Base-by-base conservation (phyloP, 1,139 yeast genomes). In the Lipomyces yarrowii region DNA sequence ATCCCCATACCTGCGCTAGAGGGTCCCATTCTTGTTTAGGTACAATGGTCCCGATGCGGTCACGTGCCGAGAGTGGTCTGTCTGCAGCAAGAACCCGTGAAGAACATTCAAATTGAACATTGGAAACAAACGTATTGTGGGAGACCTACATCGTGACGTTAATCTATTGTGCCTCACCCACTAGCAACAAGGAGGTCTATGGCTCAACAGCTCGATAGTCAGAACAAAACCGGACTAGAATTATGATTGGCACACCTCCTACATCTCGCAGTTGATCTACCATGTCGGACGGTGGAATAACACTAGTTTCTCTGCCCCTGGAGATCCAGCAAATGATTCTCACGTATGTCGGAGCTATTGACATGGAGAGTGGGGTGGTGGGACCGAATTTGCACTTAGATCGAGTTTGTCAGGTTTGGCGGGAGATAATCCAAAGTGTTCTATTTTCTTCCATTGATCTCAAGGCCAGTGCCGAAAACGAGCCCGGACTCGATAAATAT, bases 301-400 rank as follows among this genome's bases (percentile, higher is more conserved):
- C 5, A 23, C 30, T 52, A 6, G 10, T 21, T 26, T 56, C 58
- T n/a, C 48, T 56, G 15, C 58, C 58, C 21, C 37, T 30, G 18
- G 58, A 56, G 48, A 56, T 56, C 26, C 58, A 56, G 46, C 42
- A 33, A 18, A 56, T 56, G 58, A 56, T 56, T 18, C 58, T 56
- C 42, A 18, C 42, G 11, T 56, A 56, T 37, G 58, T 48, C 48
- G 58, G 48, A 15, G 58, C 58, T n/a, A 56, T 56, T 42, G n/a
- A 32, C 35, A n/a, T 33, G 30, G 58, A 18, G 23, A 21, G 46
- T 6, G 32, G 48, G 8, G 39, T n/a, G n/a, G 48, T 56, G 32
- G 58, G 58, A 23, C 26, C 35, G 51, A 56, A 56, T 35, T 18
- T 33, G 48, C 42, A 18, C 26, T 30, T 56, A 23, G 48, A 56